These are phyloP conservation scores for Pachyrhizus erosus DNA, from an alignment of 306 rosid genomes.

Conservation along the genomic window DNA sequence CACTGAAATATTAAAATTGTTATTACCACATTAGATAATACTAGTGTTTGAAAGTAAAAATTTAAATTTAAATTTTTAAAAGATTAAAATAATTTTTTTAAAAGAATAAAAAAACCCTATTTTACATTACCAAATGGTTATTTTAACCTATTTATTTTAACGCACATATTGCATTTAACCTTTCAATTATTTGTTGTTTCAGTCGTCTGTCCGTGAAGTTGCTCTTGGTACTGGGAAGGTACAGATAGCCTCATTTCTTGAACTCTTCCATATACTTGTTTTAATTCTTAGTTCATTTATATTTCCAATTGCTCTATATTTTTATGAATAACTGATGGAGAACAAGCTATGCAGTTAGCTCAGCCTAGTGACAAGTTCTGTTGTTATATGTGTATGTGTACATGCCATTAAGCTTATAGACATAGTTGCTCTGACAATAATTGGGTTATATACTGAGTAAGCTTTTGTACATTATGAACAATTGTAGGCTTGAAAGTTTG, in stretches of 20 bases:
- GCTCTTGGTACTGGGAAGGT: slow-evolving; percentile 89
- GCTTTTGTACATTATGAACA: neutral
- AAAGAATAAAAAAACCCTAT: no score
- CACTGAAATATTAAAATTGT: no score
- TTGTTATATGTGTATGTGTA: neutral
- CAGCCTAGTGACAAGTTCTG: slow-evolving; percentile 3
- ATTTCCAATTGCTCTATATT: neutral
- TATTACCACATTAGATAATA: no score
- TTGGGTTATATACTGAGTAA: neutral
- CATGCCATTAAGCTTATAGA: neutral
- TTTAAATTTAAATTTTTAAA: no score
- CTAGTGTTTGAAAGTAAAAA: no score
- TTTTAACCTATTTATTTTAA: no score
- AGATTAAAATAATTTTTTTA: no score
- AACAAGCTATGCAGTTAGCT: neutral
- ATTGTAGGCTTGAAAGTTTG: neutral
- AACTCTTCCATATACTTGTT: slow-evolving; percentile 29
- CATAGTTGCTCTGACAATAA: neutral
- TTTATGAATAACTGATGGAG: neutral
- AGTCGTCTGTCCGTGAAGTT: slow-evolving; percentile 91
- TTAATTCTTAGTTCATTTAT: neutral
- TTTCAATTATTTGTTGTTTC: slow-evolving; percentile 46
- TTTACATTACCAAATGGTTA: no score
- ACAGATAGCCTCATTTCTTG: slow-evolving; percentile 31
- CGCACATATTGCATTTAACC: slow-evolving; percentile 32